phyloP scores from a whole-genome alignment of 352 stramenopile species.

The Globisporangium nagaii region DNA sequence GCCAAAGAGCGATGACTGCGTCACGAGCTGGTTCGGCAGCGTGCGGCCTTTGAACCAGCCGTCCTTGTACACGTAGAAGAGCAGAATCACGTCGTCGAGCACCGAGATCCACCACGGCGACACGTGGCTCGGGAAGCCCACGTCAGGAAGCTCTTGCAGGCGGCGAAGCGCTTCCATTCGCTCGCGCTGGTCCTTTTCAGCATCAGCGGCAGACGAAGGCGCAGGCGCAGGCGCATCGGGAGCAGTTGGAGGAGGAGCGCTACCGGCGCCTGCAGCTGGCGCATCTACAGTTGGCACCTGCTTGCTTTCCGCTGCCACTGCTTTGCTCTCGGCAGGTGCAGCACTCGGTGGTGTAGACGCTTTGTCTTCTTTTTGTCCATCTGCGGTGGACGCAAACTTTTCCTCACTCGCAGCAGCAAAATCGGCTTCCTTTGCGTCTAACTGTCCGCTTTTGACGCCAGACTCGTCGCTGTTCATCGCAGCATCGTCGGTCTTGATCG shows the following conservation, averaged over 20 bases:
- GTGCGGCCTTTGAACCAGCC: conserved; percentile 63
- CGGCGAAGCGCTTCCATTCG: conserved; percentile 32
- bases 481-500: no score
- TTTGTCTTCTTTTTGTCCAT: not conserved
- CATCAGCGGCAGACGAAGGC: not conserved
- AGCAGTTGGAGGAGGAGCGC: not conserved
- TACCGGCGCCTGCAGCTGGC: not conserved
- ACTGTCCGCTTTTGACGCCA: no score
- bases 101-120: conserved; percentile 74
- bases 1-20: conserved; percentile 50
- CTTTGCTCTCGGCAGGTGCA: not conserved
- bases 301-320: no score
- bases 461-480: no score
- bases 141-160: conserved; percentile 32
- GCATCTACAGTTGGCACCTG: no score
- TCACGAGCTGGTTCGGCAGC: conserved; percentile 29
- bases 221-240: not conserved
- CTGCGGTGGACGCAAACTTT: not conserved
- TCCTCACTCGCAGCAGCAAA: not conserved
- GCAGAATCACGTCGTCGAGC: conserved; percentile 67
- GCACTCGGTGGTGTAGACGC: not conserved
- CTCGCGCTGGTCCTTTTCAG: conserved; percentile 13
- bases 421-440: not conserved
- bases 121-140: conserved; percentile 26
- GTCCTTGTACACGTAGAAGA: conserved; percentile 61